Evolutionary conservation across 1,139 yeast species (phyloP), one percentile per base, ranked within the genome.

Genomic region (Diutina scorzettiae): DNA sequence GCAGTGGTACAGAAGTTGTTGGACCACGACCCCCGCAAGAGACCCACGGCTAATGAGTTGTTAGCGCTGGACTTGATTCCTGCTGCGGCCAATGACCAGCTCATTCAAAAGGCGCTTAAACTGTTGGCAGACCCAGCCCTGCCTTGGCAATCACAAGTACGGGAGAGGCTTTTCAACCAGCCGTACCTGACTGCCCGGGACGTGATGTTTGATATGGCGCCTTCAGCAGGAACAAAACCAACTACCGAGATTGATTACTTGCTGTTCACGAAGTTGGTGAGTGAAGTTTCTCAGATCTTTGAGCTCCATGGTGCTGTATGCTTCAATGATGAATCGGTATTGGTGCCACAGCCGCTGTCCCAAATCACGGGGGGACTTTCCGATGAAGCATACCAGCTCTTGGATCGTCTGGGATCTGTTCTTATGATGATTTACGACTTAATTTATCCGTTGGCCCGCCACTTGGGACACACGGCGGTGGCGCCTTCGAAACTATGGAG

Each of bases 141-240:
- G 0, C 91, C 95, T 0, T 86, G 95, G 95, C 91, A 89, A 51
- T 85, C 79, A 49, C 95, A 86, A 58, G 96, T 91, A 0, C 72
- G 96, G 53, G 84, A 81, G 46, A 81, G 93, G 0, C 62, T 91
- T 34, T 91, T 91, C 56, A 70, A 81, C 23, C 93, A 85, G 49
- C 87, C 95, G 0, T 80, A 85, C 50, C 80, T 80, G 58, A 66
- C 82, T 46, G 95, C 95, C 0, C 77, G 80, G 50, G 95, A 85
- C 55, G 71, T 85, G 14, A 64, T 89, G 52, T 91, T 81, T 59
- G 96, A 87, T 48, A 53, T 28, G 50, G 53, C 39, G 34, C 56
- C 27, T 62, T 27, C 30, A 4, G 8, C 30, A 4, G 30, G 30
- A 14, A 4, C 14, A 5, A 59, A 29, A 48, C 55, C 36, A 43